Conservation (phyloP, 306 rosid species). For the Nissolia schottii region DNA sequence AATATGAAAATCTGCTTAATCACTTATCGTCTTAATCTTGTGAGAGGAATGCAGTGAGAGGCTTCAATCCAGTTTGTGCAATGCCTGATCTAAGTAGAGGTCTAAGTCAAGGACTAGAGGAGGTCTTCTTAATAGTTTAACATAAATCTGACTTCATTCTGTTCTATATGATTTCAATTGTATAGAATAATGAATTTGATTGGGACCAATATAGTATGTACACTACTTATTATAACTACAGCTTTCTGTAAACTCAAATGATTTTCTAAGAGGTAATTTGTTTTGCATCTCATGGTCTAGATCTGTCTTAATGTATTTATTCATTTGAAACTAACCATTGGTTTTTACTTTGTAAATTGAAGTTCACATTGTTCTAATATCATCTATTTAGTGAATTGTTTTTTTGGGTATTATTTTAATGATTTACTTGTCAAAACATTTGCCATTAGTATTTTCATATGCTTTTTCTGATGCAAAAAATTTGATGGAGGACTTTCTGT, state of each 20-base stretch:
- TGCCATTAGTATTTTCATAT: not conserved
- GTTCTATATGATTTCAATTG: not conserved
- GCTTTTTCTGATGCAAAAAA: not conserved
- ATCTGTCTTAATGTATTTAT: not conserved
- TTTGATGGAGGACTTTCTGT: not conserved
- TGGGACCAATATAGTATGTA: not conserved
- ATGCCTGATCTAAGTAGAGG: not conserved
- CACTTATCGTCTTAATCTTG: not conserved
- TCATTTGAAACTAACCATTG: not conserved
- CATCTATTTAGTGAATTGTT: not conserved
- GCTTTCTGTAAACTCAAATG: not conserved
- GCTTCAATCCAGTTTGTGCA: not conserved
- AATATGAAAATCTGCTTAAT: not conserved
- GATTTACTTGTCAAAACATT: not conserved
- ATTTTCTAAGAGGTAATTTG: not conserved
- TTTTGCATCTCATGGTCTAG: not conserved
- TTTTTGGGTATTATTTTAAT: not conserved
- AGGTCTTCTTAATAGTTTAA: constrained; percentile 2
- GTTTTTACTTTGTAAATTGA: constrained; percentile 1
- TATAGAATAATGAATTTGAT: not conserved
- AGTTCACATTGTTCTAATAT: not conserved
- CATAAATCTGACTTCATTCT: not conserved
- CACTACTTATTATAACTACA: not conserved
- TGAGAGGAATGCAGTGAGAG: constrained; percentile 9
- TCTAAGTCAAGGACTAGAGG: not conserved